Evolutionary conservation across 2,329 filamentous ascomycete genomes (phyloP).

Genomic region (Ambrosiella cleistominuta): DNA sequence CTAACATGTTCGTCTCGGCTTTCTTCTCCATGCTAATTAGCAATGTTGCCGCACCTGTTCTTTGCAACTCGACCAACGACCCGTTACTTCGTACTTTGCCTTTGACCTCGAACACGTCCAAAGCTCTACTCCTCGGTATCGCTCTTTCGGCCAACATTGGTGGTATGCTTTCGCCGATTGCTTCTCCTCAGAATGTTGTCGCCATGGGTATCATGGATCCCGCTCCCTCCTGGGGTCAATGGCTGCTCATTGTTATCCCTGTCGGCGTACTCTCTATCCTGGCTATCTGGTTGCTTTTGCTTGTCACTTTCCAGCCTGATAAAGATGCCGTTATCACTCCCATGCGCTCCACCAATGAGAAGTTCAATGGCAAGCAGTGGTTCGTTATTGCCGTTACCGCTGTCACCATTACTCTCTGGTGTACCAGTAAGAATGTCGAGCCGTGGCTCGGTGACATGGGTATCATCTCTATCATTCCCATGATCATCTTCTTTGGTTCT

Average conservation of each 20-base stretch:
- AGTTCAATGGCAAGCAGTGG: conserved; percentile 76
- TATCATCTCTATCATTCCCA: conserved; percentile 88
- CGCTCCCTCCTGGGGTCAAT: conserved; percentile 77
- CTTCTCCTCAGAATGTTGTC: conserved; percentile 93
- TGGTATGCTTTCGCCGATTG: conserved; percentile 90
- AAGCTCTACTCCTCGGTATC: conserved; percentile 87
- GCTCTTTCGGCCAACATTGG: conserved; percentile 90
- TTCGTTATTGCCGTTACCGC: conserved; percentile 79
- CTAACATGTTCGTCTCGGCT: conserved; percentile 96
- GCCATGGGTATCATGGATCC: conserved; percentile 91
- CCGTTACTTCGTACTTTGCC: conserved; percentile 89
- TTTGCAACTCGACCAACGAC: conserved; percentile 97
- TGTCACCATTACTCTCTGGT: conserved; percentile 79
- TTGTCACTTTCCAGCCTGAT: conserved; percentile 71
- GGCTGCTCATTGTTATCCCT: conserved; percentile 92
- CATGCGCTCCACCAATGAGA: conserved; percentile 76
- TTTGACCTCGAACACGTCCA: conserved; percentile 79
- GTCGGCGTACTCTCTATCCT: conserved; percentile 80
- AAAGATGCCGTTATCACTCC: conserved; percentile 77
- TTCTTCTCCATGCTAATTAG: conserved; percentile 99
- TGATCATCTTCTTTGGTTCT: conserved; percentile 90
- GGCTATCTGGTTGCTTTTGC: conserved; percentile 73
- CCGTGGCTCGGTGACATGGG: conserved; percentile 91
- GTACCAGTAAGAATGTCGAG: conserved; percentile 76
- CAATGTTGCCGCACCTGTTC: conserved; percentile 89